Conservation (phyloP, 2,329 filamentous ascomycete genomes). For the Ascochyta rabiei region DNA sequence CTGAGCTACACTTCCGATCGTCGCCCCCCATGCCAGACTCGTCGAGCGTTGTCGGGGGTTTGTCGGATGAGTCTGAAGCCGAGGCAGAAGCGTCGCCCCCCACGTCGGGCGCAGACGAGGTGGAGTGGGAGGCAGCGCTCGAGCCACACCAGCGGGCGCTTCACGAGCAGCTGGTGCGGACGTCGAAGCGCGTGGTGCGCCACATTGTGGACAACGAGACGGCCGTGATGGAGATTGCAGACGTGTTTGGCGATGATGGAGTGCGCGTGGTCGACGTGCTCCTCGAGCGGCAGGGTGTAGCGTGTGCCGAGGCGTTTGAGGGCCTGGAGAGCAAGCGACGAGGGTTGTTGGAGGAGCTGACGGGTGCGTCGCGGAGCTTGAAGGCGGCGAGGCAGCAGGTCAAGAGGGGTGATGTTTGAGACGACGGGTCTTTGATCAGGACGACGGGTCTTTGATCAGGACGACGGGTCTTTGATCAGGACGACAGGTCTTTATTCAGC, state of each 20-base stretch:
- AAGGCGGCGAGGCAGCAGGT: constrained; percentile 17
- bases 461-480: too few species aligned
- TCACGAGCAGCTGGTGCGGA: constrained; percentile 47
- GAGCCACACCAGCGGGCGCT: constrained; percentile 49
- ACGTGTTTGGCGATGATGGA: constrained; percentile 53
- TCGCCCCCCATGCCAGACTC: constrained; percentile 30
- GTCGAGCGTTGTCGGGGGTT: constrained; percentile 37
- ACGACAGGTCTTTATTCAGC: too few species aligned
- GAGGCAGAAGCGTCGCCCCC: constrained; percentile 24
- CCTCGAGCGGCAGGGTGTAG: constrained; percentile 48
- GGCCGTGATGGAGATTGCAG: constrained; percentile 51
- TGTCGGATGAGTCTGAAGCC: constrained; percentile 29
- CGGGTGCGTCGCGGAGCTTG: constrained; percentile 15
- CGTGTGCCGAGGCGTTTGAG: constrained; percentile 38
- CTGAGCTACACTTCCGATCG: constrained; percentile 25
- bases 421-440: too few species aligned
- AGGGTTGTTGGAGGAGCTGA: constrained; percentile 24
- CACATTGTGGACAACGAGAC: constrained; percentile 57
- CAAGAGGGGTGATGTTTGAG: background rate
- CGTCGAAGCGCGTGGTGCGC: constrained; percentile 51
- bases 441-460: too few species aligned
- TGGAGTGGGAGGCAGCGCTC: constrained; percentile 49
- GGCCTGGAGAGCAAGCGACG: constrained; percentile 33
- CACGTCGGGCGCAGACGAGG: constrained; percentile 37
- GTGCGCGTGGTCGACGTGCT: constrained; percentile 52